Conservation (phyloP, 1,139 yeast genomes). For the Candida tropicalis region DNA sequence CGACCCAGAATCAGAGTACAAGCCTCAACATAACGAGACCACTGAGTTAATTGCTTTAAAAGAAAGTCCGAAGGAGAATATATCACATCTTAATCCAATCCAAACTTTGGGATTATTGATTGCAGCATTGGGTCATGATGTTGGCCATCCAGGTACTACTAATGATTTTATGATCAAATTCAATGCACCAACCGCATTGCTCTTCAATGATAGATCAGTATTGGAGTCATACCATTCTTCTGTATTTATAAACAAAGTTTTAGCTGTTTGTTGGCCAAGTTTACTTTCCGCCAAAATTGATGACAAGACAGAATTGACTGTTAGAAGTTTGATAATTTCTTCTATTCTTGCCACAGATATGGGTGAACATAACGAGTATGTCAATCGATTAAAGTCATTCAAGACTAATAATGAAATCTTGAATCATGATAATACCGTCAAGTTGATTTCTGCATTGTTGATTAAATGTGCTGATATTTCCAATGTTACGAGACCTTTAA, state of each 20-base stretch:
- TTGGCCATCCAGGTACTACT: conserved; percentile 95
- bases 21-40: conserved; percentile 4
- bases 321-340: conserved; percentile 40
- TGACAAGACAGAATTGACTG: conserved; percentile 19
- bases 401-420: conserved; percentile 18
- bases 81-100: conserved; percentile 37
- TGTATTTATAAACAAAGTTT: conserved; percentile 60
- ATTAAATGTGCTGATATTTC: conserved; percentile 95
- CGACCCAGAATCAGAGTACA: conserved; percentile 25
- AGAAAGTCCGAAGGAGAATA: conserved; percentile 5
- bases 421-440: conserved; percentile 32
- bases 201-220: conserved; percentile 68
- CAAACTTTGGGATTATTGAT: conserved; percentile 64
- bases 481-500: conserved; percentile 80
- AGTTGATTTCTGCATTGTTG: conserved; percentile 63
- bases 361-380: conserved; percentile 84
- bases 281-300: conserved; percentile 31
- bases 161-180: conserved; percentile 67
- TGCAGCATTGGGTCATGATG: conserved; percentile 93
- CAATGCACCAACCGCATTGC: conserved; percentile 65
- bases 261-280: conserved; percentile 66
- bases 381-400: conserved; percentile 46
- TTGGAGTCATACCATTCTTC: conserved; percentile 86
- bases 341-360: conserved; percentile 88
- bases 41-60: conserved; percentile 6